phyloP scores from a whole-genome alignment of 139 green algal genomes.

The Gonium pectorale region DNA sequence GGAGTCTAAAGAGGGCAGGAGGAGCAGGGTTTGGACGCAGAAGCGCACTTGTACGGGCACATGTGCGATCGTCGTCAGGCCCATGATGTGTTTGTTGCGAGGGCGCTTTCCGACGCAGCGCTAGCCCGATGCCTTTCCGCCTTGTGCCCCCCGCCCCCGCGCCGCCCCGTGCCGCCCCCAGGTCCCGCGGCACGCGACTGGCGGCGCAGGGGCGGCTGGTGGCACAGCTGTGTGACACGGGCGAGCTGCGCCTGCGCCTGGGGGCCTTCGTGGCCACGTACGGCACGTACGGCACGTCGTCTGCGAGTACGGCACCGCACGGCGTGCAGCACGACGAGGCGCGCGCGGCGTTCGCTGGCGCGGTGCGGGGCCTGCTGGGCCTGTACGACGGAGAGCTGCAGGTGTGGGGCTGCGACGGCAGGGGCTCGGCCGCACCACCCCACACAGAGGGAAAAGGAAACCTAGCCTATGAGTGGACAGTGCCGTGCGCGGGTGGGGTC shows the following conservation, averaged over 20 bases:
- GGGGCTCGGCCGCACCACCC: too few species aligned
- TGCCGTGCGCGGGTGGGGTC: too few species aligned
- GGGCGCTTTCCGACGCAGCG: too few species aligned
- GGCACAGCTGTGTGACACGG: conserved; percentile 12
- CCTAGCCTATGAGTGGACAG: too few species aligned
- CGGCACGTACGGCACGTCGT: conserved; percentile 11
- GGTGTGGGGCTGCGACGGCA: neutral
- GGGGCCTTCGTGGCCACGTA: conserved; percentile 21
- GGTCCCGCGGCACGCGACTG: conserved; percentile 1
- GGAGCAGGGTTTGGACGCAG: too few species aligned
- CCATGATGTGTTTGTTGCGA: too few species aligned
- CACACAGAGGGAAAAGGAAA: too few species aligned
- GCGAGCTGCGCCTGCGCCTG: conserved; percentile 40
- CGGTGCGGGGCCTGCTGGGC: conserved; percentile 8
- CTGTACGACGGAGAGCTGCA: conserved; percentile 31
- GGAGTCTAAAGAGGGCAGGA: too few species aligned
- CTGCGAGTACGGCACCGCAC: neutral
- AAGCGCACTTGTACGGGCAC: too few species aligned
- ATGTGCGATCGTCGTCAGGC: too few species aligned
- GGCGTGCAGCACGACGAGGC: conserved; percentile 4
- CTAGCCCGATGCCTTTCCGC: too few species aligned
- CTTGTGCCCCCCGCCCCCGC: too few species aligned
- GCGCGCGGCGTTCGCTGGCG: conserved; percentile 9
- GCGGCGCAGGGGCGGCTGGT: neutral
- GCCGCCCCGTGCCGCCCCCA: neutral